phyloP scores from a whole-genome alignment of 495 filamentous ascomycete species.

The Penicillium paradoxum region DNA sequence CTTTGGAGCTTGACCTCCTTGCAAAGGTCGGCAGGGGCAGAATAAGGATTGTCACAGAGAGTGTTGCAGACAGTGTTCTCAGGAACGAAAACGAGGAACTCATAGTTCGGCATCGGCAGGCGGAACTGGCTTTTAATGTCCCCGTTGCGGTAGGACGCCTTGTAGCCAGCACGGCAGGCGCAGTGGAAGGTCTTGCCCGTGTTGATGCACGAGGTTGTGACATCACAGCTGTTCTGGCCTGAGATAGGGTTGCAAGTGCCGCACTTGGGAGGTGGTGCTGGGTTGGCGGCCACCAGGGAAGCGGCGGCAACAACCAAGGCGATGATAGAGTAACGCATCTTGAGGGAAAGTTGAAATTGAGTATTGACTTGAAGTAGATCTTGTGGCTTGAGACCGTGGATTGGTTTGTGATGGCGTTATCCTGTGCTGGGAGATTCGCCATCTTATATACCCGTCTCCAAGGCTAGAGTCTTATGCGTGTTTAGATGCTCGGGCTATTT shows the following conservation, averaged over 20 bases:
- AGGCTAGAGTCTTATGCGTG: background rate
- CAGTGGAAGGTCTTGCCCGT: conserved; percentile 71
- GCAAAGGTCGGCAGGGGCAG: conserved; percentile 30
- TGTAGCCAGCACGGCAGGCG: conserved; percentile 65
- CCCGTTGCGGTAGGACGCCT: conserved; percentile 40
- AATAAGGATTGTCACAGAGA: conserved; percentile 35
- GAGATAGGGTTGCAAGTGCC: conserved; percentile 43
- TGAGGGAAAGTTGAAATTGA: conserved; percentile 10
- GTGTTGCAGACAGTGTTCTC: conserved; percentile 36
- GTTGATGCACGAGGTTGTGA: conserved; percentile 48
- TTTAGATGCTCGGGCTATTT: background rate
- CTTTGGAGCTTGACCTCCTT: conserved; percentile 31
- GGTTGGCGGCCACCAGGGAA: conserved; percentile 21
- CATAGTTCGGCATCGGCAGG: conserved; percentile 35
- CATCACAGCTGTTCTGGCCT: conserved; percentile 39
- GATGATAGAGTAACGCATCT: conserved; percentile 27
- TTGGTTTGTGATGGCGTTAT: conserved; percentile 4
- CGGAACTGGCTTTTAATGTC: conserved; percentile 37
- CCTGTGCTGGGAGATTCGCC: conserved; percentile 1
- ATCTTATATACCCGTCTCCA: conserved; percentile 12
- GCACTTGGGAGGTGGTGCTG: conserved; percentile 20
- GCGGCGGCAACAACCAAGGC: conserved; percentile 20
- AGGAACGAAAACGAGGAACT: conserved; percentile 42
- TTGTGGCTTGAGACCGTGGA: background rate
- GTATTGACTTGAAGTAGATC: conserved; percentile 5